Base-by-base conservation (phyloP, 176 grass and related monocot genomes). In the Avena eriantha region DNA sequence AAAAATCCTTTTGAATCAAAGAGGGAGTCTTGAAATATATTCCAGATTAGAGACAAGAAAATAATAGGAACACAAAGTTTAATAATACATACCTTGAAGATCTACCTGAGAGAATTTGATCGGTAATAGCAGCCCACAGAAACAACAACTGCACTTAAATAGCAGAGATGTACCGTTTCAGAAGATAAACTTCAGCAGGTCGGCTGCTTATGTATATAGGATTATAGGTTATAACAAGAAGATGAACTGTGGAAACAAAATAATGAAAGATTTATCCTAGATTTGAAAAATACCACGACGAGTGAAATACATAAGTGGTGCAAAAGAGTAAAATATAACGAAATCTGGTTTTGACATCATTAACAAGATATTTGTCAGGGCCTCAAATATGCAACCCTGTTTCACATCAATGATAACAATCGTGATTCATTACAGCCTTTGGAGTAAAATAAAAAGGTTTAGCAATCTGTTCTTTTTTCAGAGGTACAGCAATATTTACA, bases 401-500 rank as follows among this genome's bases (percentile, higher is more conserved):
- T 57, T 76, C 45, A 85, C 29, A 84, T 15, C 54, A 64, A 89
- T 79, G 66, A 70, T 45, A 88, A 36, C 41, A 78, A 29, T 70
- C 9, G 3, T 69, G 39, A 61, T 21, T 78, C 24, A 22, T 76
- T 85, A 85, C 85, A 87, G 34, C 41, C 50, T 41, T 76, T 69
- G 57, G 59, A 66, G 15, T 50, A 60, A 80, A 80, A 81, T 76
- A 31, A 76, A 76, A 57, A 80, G 6, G 29, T 33, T 41, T 29
- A 85, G 49, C 6, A 76, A 23, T 71, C 85, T 17, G 3, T 31
- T 47, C 24, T 68, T 68, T 66, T 75, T 50, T 59, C 23, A 77
- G 41, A 76, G 76, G 19, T 71, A 91, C 69, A 84, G 69, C 26
- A 58, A 85, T 82, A 91, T 85, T 85, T 85, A 88, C 78, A 82